Evolutionary conservation across 345 rosid genomes (phyloP).

Genomic region (Eucalyptus erythrocorys): DNA sequence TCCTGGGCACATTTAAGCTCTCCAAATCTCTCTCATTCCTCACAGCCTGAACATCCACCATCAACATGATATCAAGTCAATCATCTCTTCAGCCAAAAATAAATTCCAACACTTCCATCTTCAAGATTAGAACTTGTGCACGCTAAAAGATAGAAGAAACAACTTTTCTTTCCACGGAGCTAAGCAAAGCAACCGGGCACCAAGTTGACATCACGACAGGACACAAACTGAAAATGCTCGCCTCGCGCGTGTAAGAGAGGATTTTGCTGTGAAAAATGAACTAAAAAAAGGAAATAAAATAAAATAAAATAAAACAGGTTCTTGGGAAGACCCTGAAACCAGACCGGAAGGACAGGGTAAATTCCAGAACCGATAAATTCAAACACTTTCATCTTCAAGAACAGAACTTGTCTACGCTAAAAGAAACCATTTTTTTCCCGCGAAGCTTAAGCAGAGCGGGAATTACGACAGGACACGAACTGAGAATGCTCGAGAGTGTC

Average conservation of each 20-base stretch:
- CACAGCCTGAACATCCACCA: slow-evolving; percentile 35
- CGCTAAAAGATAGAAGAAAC: not conserved
- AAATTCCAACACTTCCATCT: not conserved
- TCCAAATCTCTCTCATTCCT: slow-evolving; percentile 82
- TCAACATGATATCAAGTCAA: not conserved
- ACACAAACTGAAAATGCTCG: not conserved
- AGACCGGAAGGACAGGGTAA: too few relatives aligned
- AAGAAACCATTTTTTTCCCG: not conserved
- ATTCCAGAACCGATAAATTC: not conserved
- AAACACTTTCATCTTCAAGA: not conserved
- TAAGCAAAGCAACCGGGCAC: not conserved
- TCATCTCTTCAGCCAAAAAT: not conserved
- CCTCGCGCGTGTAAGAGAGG: not conserved
- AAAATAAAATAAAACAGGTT: too few relatives aligned
- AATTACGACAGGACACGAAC: not conserved
- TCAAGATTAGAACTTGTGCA: not conserved
- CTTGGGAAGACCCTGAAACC: too few relatives aligned
- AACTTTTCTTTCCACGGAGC: not conserved
- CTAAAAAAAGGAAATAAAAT: too few relatives aligned
- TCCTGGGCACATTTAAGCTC: slow-evolving; percentile 66
- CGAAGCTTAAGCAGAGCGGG: not conserved
- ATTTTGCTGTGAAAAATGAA: too few relatives aligned
- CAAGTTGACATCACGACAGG: not conserved
- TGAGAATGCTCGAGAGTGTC: not conserved
- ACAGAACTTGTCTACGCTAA: not conserved